These are phyloP conservation scores for Fusarium agapanthi DNA, from an alignment of 2,329 filamentous ascomycete genomes.

Conservation along the genomic window DNA sequence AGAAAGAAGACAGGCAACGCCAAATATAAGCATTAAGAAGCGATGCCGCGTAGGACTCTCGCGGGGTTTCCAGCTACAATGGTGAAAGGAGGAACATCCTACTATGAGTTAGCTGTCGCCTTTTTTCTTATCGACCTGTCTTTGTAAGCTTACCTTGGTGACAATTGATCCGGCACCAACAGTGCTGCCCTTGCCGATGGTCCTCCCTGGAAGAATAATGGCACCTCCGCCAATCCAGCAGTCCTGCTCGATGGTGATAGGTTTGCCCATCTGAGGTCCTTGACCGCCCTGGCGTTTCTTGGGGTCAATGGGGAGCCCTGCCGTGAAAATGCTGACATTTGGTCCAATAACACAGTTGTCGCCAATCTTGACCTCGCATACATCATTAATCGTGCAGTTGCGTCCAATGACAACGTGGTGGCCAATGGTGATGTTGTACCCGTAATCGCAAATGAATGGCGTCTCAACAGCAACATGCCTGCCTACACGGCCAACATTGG, in stretches of 20 bases:
- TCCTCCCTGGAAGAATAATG: conserved; percentile 80
- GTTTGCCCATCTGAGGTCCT: conserved; percentile 74
- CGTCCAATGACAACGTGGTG: conserved; percentile 85
- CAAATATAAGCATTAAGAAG: conserved; percentile 37
- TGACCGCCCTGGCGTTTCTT: conserved; percentile 77
- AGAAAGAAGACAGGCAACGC: neutral
- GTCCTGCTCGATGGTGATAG: conserved; percentile 84
- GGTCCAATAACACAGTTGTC: conserved; percentile 80
- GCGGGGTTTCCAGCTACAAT: conserved; percentile 77
- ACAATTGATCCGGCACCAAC: conserved; percentile 88
- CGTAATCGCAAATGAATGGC: conserved; percentile 93
- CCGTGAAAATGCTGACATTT: conserved; percentile 86
- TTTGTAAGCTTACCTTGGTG: conserved; percentile 67
- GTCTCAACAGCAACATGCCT: conserved; percentile 81
- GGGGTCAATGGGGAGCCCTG: conserved; percentile 76
- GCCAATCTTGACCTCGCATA: conserved; percentile 84
- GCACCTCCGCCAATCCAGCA: conserved; percentile 84
- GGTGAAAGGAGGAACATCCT: conserved; percentile 74
- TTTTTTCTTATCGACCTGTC: neutral
- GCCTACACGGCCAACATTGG: conserved; percentile 72
- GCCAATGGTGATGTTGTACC: conserved; percentile 91
- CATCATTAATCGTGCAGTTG: conserved; percentile 86
- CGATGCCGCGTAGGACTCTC: conserved; percentile 58
- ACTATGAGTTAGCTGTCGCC: conserved; percentile 26
- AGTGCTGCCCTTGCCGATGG: conserved; percentile 79